These are phyloP conservation scores for Ophiostoma triangulosporum DNA, from an alignment of 2,329 filamentous ascomycete genomes.

Conservation along the genomic window DNA sequence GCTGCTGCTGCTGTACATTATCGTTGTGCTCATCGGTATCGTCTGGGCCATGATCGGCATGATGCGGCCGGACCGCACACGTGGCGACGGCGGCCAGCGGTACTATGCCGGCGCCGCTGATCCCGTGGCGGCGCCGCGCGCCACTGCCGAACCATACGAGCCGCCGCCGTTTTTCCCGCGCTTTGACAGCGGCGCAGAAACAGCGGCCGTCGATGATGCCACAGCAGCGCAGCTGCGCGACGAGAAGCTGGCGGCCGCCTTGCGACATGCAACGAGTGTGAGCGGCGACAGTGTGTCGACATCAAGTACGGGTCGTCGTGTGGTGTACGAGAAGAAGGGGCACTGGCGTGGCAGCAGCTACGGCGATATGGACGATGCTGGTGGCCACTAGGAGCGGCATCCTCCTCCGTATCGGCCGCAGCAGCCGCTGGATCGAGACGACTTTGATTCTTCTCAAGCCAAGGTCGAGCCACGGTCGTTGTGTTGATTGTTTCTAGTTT, in stretches of 20 bases:
- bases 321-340: conserved; percentile 14
- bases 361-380: conserved; percentile 22
- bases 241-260: conserved; percentile 17
- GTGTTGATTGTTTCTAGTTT: conserved; percentile 1
- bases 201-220: conserved; percentile 9
- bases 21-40: conserved; percentile 64
- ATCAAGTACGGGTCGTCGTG: conserved; percentile 9
- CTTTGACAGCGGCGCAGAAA: conserved; percentile 8
- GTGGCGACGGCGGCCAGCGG: conserved; percentile 43
- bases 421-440: background rate
- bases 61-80: conserved; percentile 42
- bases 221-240: conserved; percentile 14
- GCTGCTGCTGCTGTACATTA: conserved; percentile 62
- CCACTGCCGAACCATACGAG: conserved; percentile 2
- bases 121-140: conserved; percentile 17
- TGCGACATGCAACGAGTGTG: background rate
- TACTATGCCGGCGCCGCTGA: conserved; percentile 11
- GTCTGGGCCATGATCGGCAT: conserved; percentile 51
- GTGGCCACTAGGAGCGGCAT: conserved; percentile 14
- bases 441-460: background rate
- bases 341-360: conserved; percentile 24
- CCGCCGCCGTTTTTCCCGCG: conserved; percentile 6
- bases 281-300: background rate
- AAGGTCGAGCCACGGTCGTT: conserved; percentile 4
- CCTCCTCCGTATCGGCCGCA: conserved; percentile 4